phyloP scores from a whole-genome alignment of 192 early-diverging fungal species.

The Diversispora epigaea region DNA sequence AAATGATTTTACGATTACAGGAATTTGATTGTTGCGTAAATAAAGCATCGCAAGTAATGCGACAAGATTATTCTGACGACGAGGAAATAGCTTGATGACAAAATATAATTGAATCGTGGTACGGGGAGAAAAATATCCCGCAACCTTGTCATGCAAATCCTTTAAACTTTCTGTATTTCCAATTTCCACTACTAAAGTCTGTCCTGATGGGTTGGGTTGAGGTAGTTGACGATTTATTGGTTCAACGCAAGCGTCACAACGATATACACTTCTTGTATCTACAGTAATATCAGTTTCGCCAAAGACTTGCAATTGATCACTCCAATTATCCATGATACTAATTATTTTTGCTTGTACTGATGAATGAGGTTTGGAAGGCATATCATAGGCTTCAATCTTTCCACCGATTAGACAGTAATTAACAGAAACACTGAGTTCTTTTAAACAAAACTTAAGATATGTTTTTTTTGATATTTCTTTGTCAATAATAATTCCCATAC shows the following conservation, averaged over 20 bases:
- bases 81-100: constrained; percentile 20
- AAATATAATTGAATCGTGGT: constrained; percentile 21
- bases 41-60: constrained; percentile 24
- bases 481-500: constrained; percentile 21
- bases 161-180: constrained; percentile 5
- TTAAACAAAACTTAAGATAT: constrained; percentile 7
- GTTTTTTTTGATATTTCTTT: constrained; percentile 9
- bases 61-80: not conserved
- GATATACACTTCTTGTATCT: not conserved
- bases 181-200: constrained; percentile 24
- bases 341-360: not conserved
- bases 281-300: not conserved
- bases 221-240: not conserved
- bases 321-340: not conserved
- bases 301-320: not conserved
- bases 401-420: constrained; percentile 1
- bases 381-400: constrained; percentile 1
- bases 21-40: constrained; percentile 14
- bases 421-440: constrained; percentile 13
- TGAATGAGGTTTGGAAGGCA: not conserved
- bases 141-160: not conserved
- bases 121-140: constrained; percentile 22
- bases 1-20: constrained; percentile 9
- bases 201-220: not conserved
- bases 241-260: not conserved